Conservation (phyloP, 2,329 filamentous ascomycete species). For the Alternaria arbusti region DNA sequence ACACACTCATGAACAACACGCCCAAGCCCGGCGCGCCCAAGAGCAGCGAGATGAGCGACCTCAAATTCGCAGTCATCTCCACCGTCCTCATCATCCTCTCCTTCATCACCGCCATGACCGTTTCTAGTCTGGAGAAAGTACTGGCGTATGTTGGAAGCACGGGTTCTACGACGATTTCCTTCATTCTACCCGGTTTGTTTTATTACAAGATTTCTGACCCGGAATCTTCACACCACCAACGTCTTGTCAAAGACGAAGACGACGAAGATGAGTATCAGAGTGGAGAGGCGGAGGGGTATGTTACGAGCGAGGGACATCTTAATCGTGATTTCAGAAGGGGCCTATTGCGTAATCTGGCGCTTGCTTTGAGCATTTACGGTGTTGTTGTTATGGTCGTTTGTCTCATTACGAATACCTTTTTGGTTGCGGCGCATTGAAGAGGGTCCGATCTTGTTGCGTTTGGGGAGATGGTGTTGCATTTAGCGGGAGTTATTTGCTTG, state of each 20-base stretch:
- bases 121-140: constrained; percentile 86
- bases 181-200: constrained; percentile 93
- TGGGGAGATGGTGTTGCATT: neutral
- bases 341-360: constrained; percentile 72
- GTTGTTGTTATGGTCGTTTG: constrained; percentile 88
- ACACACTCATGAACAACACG: constrained; percentile 52
- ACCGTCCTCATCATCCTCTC: constrained; percentile 82
- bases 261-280: constrained; percentile 71
- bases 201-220: constrained; percentile 98
- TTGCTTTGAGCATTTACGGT: constrained; percentile 83
- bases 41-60: constrained; percentile 73
- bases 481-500: constrained; percentile 6
- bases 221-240: constrained; percentile 83
- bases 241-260: constrained; percentile 88
- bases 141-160: constrained; percentile 95
- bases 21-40: constrained; percentile 20
- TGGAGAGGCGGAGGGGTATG: constrained; percentile 58
- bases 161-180: constrained; percentile 92
- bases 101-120: constrained; percentile 89
- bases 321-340: constrained; percentile 68
- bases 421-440: constrained; percentile 66
- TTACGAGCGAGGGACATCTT: constrained; percentile 55
- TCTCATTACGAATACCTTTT: constrained; percentile 83
- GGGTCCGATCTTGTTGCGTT: neutral
- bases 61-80: constrained; percentile 87